These are phyloP conservation scores for Phellopilus nigrolimitatus DNA, from an alignment of 1,284 basidiomycete species.

Conservation along the genomic window DNA sequence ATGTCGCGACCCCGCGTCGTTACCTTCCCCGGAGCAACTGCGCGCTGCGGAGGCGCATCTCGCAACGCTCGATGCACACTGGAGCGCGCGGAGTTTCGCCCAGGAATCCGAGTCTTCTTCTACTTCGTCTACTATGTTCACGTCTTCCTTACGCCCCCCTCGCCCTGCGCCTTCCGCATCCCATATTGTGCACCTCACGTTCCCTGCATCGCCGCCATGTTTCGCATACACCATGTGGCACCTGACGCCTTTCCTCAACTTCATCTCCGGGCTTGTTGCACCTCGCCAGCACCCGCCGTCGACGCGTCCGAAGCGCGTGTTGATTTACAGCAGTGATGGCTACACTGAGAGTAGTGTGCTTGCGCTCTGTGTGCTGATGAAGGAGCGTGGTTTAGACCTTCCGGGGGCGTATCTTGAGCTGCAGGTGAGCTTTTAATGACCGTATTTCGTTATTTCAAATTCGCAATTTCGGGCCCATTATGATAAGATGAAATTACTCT, in stretches of 20 bases:
- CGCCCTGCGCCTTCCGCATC: conserved; percentile 67
- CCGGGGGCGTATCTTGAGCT: conserved; percentile 90
- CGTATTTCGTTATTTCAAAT: not conserved
- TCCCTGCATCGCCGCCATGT: conserved; percentile 25
- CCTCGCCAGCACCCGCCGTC: conserved; percentile 21
- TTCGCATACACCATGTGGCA: conserved; percentile 17
- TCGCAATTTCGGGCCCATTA: not conserved
- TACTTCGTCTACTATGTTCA: not conserved
- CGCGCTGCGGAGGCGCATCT: conserved; percentile 69
- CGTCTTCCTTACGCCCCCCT: conserved; percentile 28
- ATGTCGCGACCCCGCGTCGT: conserved; percentile 73
- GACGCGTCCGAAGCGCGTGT: conserved; percentile 61
- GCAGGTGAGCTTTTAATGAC: conserved; percentile 38
- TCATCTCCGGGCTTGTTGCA: conserved; percentile 23
- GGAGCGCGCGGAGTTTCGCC: conserved; percentile 40
- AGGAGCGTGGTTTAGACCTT: conserved; percentile 59
- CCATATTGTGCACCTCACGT: conserved; percentile 54
- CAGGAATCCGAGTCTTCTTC: not conserved
- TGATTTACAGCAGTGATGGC: conserved; percentile 75
- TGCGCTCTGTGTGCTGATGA: conserved; percentile 88
- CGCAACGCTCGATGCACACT: conserved; percentile 55
- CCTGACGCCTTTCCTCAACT: conserved; percentile 22
- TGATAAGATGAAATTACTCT: not conserved
- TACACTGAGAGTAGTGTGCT: conserved; percentile 91
- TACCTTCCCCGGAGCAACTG: conserved; percentile 57